Evolutionary conservation across 2,329 filamentous ascomycete genomes (phyloP).

Genomic region (Chaetomium olivaceum): DNA sequence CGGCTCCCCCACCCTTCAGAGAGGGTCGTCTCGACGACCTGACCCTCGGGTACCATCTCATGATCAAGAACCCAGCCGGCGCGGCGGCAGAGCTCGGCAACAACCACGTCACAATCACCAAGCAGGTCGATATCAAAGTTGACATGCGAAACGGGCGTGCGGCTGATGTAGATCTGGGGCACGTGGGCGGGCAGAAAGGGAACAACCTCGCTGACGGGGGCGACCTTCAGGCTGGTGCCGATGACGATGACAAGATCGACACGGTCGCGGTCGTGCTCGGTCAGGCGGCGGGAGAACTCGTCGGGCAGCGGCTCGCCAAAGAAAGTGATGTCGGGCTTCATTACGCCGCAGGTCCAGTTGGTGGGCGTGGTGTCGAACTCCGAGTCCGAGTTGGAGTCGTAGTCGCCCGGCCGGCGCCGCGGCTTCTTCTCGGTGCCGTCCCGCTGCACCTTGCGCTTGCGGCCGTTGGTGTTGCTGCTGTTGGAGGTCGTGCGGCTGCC

Average conservation of each 20-base stretch:
- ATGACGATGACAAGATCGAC: constrained; percentile 94
- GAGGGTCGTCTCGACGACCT: constrained; percentile 58
- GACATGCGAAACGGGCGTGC: constrained; percentile 81
- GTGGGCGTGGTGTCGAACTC: constrained; percentile 46
- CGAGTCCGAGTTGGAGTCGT: constrained; percentile 47
- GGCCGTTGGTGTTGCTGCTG: constrained; percentile 40
- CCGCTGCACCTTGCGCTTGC: constrained; percentile 54
- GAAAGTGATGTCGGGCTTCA: constrained; percentile 98
- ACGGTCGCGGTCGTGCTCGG: constrained; percentile 74
- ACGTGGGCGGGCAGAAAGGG: constrained; percentile 75
- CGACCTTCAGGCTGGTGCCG: constrained; percentile 92
- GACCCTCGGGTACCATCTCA: constrained; percentile 74
- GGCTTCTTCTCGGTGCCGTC: constrained; percentile 42
- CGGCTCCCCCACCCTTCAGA: constrained; percentile 50
- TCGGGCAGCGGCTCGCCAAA: constrained; percentile 90
- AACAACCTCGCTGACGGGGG: constrained; percentile 89
- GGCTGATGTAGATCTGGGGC: constrained; percentile 87
- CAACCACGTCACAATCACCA: constrained; percentile 91
- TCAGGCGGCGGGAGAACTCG: constrained; percentile 76
- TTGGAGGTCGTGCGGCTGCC: constrained; percentile 49
- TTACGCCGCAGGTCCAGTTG: constrained; percentile 70
- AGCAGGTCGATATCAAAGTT: constrained; percentile 95
- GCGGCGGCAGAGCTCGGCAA: constrained; percentile 79
- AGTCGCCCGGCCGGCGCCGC: constrained; percentile 44
- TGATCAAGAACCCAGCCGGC: constrained; percentile 80